Evolutionary conservation across 2,329 filamentous ascomycete genomes (phyloP).

Genomic region (Sporothrix schenckii): DNA sequence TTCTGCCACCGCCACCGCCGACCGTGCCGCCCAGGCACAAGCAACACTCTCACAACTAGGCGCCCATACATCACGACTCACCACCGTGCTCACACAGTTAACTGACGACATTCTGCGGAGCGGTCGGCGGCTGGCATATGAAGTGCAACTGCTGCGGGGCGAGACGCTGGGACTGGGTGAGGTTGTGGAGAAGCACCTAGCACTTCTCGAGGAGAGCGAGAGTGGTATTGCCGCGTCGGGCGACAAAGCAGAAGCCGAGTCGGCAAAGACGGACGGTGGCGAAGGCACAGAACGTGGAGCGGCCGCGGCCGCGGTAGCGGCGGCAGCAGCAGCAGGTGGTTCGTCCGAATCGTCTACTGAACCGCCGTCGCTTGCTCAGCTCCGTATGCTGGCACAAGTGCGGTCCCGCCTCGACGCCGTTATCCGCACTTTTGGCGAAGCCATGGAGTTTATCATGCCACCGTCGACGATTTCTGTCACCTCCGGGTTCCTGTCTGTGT

Average conservation of each 20-base stretch:
- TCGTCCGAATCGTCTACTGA: slow-evolving; percentile 44
- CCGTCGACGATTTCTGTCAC: slow-evolving; percentile 83
- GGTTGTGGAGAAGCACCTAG: slow-evolving; percentile 54
- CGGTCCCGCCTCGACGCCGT: slow-evolving; percentile 84
- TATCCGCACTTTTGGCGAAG: slow-evolving; percentile 88
- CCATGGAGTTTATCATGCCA: slow-evolving; percentile 92
- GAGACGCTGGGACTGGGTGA: slow-evolving; percentile 83
- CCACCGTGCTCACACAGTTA: slow-evolving; percentile 78
- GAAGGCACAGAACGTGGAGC: background rate
- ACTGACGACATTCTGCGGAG: slow-evolving; percentile 94
- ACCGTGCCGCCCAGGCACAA: slow-evolving; percentile 77
- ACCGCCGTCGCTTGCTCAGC: slow-evolving; percentile 71
- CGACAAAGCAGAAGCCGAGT: background rate
- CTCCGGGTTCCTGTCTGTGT: slow-evolving; percentile 87
- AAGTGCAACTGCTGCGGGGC: slow-evolving; percentile 90
- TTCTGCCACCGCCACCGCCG: slow-evolving; percentile 37
- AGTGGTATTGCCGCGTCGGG: background rate
- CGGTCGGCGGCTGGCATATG: slow-evolving; percentile 85
- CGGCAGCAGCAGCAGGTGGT: background rate
- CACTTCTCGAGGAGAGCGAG: slow-evolving; percentile 66
- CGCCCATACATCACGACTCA: slow-evolving; percentile 81
- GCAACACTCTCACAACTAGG: slow-evolving; percentile 84
- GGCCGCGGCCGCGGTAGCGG: background rate
- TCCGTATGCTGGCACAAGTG: slow-evolving; percentile 81
- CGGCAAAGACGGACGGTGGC: background rate